phyloP scores from a whole-genome alignment of 257 asterid genomes.

The Coffea canephora region DNA sequence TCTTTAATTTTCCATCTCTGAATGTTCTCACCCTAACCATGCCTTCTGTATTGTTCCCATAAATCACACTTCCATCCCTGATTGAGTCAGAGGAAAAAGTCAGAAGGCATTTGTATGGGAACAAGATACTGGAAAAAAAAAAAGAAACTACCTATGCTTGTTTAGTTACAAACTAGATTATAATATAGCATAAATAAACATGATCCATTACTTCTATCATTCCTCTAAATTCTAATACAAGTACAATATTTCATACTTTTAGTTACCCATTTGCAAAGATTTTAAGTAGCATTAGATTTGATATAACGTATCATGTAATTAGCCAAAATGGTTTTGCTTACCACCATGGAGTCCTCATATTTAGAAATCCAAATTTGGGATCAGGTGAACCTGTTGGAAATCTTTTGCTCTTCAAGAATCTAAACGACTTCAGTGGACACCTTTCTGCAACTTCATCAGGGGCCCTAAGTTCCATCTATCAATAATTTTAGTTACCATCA shows the following conservation, averaged over 20 bases:
- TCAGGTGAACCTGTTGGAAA: slow-evolving; percentile 21
- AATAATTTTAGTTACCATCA: neutral
- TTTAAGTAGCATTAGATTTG: neutral
- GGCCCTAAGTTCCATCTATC: slow-evolving; percentile 21
- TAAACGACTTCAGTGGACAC: slow-evolving; percentile 34
- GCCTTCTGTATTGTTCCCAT: slow-evolving; percentile 29
- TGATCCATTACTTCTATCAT: neutral
- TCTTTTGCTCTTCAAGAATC: slow-evolving; percentile 30
- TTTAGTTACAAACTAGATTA: too few relatives aligned
- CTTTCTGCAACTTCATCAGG: slow-evolving; percentile 29
- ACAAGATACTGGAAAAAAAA: neutral
- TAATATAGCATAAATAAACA: neutral
- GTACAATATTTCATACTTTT: too few relatives aligned
- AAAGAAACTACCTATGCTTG: neutral
- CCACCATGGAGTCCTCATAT: slow-evolving; percentile 38
- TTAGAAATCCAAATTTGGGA: slow-evolving; percentile 23
- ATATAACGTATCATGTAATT: neutral
- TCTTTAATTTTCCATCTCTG: slow-evolving; percentile 29
- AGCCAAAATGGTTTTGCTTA: slow-evolving; percentile 7
- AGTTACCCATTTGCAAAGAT: neutral
- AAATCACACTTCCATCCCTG: slow-evolving; percentile 40
- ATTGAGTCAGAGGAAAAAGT: neutral
- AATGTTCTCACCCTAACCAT: slow-evolving; percentile 33
- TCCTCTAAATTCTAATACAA: neutral
- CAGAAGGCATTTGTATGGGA: neutral